phyloP scores from a whole-genome alignment of 768 basidiomycete genomes.

The Phlegmacium glaucopus region DNA sequence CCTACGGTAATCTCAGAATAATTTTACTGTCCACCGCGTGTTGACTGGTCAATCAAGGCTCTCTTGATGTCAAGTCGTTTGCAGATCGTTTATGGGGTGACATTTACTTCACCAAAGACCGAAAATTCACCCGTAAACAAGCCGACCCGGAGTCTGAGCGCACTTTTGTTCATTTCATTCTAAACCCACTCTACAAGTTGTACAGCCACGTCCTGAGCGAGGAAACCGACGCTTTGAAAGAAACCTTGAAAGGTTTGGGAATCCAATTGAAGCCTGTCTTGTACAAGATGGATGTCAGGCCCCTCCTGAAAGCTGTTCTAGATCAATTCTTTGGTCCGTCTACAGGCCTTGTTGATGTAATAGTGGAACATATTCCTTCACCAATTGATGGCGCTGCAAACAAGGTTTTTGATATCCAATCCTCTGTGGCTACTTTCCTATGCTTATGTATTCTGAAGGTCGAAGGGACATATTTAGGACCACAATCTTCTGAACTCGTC shows the following conservation, averaged over 20 bases:
- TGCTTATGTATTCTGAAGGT: constrained; percentile 40
- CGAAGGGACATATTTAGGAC: constrained; percentile 84
- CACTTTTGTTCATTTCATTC: constrained; percentile 92
- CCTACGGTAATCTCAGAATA: constrained; percentile 58
- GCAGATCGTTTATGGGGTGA: constrained; percentile 96
- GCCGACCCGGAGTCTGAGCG: constrained; percentile 75
- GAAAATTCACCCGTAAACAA: constrained; percentile 88
- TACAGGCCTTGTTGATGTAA: constrained; percentile 89
- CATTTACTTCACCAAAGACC: constrained; percentile 86
- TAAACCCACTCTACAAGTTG: constrained; percentile 95
- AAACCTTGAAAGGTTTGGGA: constrained; percentile 70
- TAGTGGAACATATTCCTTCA: constrained; percentile 88
- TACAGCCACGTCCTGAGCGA: constrained; percentile 94
- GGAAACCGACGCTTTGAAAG: constrained; percentile 83
- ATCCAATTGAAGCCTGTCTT: constrained; percentile 89
- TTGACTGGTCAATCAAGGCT: constrained; percentile 37
- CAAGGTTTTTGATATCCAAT: constrained; percentile 47
- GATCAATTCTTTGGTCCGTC: constrained; percentile 95
- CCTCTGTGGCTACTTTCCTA: background rate
- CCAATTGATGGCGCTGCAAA: constrained; percentile 52
- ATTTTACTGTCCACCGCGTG: background rate
- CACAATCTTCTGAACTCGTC: constrained; percentile 78
- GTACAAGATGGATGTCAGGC: constrained; percentile 99
- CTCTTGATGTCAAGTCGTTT: constrained; percentile 80
- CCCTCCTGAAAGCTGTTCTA: constrained; percentile 87